Base-by-base conservation (phyloP, 1,139 yeast genomes). In the Saccharomycopsis hybrid region DNA sequence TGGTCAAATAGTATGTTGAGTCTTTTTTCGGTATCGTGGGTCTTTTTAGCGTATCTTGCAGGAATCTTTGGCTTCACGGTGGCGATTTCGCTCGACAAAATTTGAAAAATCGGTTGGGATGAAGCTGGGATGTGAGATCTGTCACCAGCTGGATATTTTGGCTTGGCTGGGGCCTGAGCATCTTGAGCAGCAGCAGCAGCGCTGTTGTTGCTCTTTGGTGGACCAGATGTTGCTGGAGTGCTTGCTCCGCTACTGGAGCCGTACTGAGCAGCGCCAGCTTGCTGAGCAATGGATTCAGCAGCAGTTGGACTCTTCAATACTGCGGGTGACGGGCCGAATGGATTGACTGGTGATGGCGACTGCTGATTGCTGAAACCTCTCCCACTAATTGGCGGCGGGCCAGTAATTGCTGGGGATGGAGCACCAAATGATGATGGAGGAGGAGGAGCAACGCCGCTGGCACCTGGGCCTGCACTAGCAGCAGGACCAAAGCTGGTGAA, bases 1-100 rank as follows among this genome's bases (percentile, higher is more conserved):
- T 83, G 92, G 59, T 83, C 92, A 65, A 77, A 88, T 59, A 92
- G 72, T 52, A 88, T 76, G 58, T 79, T 77, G 54, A 92, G 69
- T 64, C 97, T 78, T 69, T 84, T 84, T 59, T 82, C 92, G 64
- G 95, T 82, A 64, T 92, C 97, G 48, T 71, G 72, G 46, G 85
- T 78, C 62, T 89, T 97, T 56, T 80, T 83, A 39, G 74, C 65
- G 62, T 78, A 88, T 63, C 78, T 82, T 51, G 79, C 85, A 27
- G 97, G 96, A 46, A 89, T 77, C 46, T 72, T 71, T 25, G 96
- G 95, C 58, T 81, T 78, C 29, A 87, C 80, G 28, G 78, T 73
- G 42, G 73, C 77, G 57, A 86, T 66, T 57, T 80, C 80, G 4
- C 66, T 63, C 27, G 72, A 70, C 54, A 92, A 73, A 30, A 71